A percentile compares a stretch with the other conserved stretches of the same genome.
Conservation (phyloP, 441 rosid species). For the Arabidopsis lyrata region DNA sequence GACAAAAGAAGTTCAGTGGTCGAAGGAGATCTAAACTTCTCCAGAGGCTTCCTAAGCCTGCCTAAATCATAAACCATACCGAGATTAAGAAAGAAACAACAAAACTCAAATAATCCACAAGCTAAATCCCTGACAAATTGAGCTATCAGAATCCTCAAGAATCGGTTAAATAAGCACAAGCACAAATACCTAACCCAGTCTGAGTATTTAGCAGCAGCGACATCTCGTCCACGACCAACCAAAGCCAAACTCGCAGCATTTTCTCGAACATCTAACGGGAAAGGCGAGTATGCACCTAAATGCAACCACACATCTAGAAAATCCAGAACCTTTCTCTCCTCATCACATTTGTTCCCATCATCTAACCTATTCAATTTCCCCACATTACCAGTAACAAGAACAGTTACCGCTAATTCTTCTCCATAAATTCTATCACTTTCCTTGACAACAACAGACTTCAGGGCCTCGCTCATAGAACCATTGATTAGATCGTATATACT, state of each 20-base stretch:
- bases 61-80: conserved; percentile 33
- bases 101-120: conserved; percentile 7
- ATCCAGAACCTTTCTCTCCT: conserved; percentile 39
- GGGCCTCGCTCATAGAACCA: conserved; percentile 51
- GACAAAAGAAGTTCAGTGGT: conserved; percentile 82
- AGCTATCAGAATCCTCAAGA: conserved; percentile 22
- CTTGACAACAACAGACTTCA: conserved; percentile 53
- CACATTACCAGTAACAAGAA: conserved; percentile 63
- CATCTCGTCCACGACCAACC: conserved; percentile 73
- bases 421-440: conserved; percentile 49
- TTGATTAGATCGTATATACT: conserved; percentile 51
- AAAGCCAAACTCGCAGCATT: conserved; percentile 73
- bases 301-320: conserved; percentile 67
- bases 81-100: conserved; percentile 16
- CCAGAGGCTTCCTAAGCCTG: conserved; percentile 82
- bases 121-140: not conserved
- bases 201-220: conserved; percentile 80
- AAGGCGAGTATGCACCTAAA: conserved; percentile 62
- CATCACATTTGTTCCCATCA: conserved; percentile 22
- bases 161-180: conserved; percentile 11
- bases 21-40: conserved; percentile 73
- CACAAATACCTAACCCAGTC: conserved; percentile 83
- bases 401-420: conserved; percentile 76
- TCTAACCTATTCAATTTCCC: conserved; percentile 47
- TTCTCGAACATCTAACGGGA: conserved; percentile 54